phyloP scores from a whole-genome alignment of 192 early-diverging fungal species.

The Thoreauomyces humboldtii region DNA sequence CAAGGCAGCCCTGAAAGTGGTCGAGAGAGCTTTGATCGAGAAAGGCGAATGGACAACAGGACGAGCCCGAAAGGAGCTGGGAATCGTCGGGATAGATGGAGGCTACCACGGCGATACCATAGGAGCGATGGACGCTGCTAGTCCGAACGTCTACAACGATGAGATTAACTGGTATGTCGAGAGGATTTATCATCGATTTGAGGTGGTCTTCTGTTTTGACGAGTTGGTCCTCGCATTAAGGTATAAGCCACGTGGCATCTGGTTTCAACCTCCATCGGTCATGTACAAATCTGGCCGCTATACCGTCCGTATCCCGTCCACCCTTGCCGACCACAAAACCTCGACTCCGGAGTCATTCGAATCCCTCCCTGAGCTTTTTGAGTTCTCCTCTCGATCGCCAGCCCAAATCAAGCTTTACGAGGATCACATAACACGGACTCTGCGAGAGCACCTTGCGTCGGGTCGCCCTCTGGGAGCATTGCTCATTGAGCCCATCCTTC shows the following conservation, averaged over 20 bases:
- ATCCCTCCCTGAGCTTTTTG: constrained; percentile 16
- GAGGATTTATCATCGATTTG: too few species aligned
- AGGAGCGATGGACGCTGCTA: constrained; percentile 77
- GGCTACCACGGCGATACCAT: constrained; percentile 89
- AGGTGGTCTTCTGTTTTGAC: too few species aligned
- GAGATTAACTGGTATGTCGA: constrained; percentile 73
- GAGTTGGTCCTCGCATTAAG: too few species aligned
- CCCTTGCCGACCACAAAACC: not conserved
- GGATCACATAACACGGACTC: constrained; percentile 13
- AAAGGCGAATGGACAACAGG: constrained; percentile 27
- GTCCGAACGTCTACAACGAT: constrained; percentile 69
- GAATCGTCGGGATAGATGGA: constrained; percentile 68
- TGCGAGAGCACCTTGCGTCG: not conserved
- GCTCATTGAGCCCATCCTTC: constrained; percentile 73
- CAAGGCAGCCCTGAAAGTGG: constrained; percentile 70
- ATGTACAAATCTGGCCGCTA: constrained; percentile 28
- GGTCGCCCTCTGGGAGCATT: constrained; percentile 44
- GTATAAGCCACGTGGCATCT: constrained; percentile 51
- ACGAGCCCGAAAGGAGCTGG: constrained; percentile 36
- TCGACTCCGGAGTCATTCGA: not conserved
- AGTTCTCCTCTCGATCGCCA: not conserved
- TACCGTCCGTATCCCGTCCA: constrained; percentile 19
- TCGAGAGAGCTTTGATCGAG: constrained; percentile 29
- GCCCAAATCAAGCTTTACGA: constrained; percentile 21
- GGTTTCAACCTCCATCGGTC: constrained; percentile 64